Percentiles rank a stretch among this genome's conserved stretches.
These are phyloP conservation scores for Penicillium vulpinum DNA, from an alignment of 2,329 filamentous ascomycete genomes.

Conservation along the genomic window DNA sequence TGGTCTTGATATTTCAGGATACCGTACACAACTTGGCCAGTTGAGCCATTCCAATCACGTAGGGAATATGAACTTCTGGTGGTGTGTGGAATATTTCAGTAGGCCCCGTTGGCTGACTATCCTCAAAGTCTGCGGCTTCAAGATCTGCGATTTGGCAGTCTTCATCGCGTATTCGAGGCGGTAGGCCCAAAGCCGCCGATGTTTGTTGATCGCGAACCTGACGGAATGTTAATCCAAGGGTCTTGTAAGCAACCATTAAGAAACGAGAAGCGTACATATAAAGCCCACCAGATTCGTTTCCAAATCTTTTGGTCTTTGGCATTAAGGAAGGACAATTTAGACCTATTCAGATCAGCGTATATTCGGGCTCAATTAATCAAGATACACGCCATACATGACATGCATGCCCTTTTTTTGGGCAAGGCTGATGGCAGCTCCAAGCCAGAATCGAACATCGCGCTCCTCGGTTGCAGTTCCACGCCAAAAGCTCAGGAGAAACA, in stretches of 20 bases:
- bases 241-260: neutral
- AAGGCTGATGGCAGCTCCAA: constrained; percentile 53
- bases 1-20: neutral
- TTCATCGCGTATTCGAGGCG: constrained; percentile 51
- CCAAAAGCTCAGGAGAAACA: constrained; percentile 60
- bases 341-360: constrained; percentile 21
- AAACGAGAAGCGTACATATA: constrained; percentile 42
- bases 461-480: constrained; percentile 51
- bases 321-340: constrained; percentile 33
- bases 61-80: constrained; percentile 35
- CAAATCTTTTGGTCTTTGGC: constrained; percentile 41
- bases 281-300: constrained; percentile 56
- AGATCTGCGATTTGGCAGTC: constrained; percentile 51
- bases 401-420: constrained; percentile 51
- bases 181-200: constrained; percentile 47
- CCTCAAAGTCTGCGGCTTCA: constrained; percentile 39
- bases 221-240: neutral
- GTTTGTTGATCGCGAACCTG: constrained; percentile 52
- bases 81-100: constrained; percentile 32
- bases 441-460: constrained; percentile 53
- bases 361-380: neutral
- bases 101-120: constrained; percentile 29
- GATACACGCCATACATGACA: constrained; percentile 29
- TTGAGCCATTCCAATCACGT: constrained; percentile 42
- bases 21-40: constrained; percentile 40